Evolutionary conservation across 441 rosid species (phyloP).

Genomic region (Adansonia gregorii): DNA sequence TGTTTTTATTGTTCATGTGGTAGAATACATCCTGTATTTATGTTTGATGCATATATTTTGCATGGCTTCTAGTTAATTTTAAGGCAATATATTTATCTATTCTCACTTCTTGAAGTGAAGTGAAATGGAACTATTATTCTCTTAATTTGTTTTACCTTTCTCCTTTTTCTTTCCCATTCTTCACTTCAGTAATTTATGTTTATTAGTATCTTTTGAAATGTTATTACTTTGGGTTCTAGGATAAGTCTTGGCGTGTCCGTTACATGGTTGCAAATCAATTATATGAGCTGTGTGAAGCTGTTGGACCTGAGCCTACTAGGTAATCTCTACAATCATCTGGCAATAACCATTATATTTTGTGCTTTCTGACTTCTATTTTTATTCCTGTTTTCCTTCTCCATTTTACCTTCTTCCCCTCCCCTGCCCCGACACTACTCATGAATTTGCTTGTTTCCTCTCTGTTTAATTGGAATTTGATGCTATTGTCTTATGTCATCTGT

Average conservation of each 20-base stretch:
- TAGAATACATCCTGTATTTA: neutral
- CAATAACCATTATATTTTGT: neutral
- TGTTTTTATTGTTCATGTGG: neutral
- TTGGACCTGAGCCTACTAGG: constrained; percentile 96
- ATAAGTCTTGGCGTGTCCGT: constrained; percentile 98
- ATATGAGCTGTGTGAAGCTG: constrained; percentile 93
- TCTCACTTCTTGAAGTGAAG: neutral
- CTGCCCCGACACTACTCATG: neutral
- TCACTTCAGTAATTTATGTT: neutral
- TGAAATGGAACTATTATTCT: neutral
- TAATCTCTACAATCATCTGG: constrained; percentile 32
- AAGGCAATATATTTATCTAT: neutral
- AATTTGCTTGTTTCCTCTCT: neutral
- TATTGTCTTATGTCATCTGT: neutral
- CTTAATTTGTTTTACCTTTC: neutral
- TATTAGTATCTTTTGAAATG: neutral
- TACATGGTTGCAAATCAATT: constrained; percentile 98
- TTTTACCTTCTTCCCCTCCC: neutral
- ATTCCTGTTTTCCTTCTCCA: neutral
- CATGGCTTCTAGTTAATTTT: constrained; percentile 8
- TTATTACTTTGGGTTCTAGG: constrained; percentile 47
- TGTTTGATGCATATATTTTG: neutral
- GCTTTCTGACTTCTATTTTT: neutral
- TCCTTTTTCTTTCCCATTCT: neutral
- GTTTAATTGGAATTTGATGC: neutral